Evolutionary conservation across 192 early-diverging fungal species (phyloP).

Genomic region (Pilaira anomala): DNA sequence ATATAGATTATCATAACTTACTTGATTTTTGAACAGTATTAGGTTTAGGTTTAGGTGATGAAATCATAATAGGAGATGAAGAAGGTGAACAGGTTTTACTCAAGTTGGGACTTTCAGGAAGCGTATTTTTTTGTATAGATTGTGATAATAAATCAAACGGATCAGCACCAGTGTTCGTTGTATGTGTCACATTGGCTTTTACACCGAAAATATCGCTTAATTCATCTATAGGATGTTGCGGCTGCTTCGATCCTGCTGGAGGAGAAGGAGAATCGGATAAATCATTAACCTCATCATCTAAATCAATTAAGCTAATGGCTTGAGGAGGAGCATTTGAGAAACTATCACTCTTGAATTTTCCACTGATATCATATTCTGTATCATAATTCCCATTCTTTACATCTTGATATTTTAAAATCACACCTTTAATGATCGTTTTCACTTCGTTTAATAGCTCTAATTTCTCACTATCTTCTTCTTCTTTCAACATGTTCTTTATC

Average conservation of each 20-base stretch:
- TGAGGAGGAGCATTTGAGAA: background rate
- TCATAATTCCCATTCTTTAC: slow-evolving; percentile 44
- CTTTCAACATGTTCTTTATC: slow-evolving; percentile 65
- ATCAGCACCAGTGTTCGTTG: background rate
- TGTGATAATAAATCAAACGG: slow-evolving; percentile 10
- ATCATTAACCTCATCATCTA: slow-evolving; percentile 39
- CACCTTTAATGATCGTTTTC: slow-evolving; percentile 76
- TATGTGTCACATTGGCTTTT: background rate
- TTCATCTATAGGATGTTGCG: slow-evolving; percentile 15
- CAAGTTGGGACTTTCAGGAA: background rate
- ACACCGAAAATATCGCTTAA: slow-evolving; percentile 17
- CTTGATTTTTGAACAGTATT: too few relatives aligned
- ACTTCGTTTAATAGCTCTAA: slow-evolving; percentile 64
- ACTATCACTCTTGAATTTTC: background rate
- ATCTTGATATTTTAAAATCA: slow-evolving; percentile 65
- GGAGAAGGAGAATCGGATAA: too few relatives aligned
- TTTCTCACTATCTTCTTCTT: slow-evolving; percentile 69
- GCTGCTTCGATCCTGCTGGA: too few relatives aligned
- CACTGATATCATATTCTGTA: slow-evolving; percentile 32
- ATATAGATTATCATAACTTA: background rate
- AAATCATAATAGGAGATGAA: background rate
- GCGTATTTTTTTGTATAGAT: background rate
- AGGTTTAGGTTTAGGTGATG: too few relatives aligned
- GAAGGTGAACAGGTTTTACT: background rate
- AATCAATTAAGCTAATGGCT: slow-evolving; percentile 44